Percentiles rank a stretch among this genome's conserved stretches.
Evolutionary conservation across 108 stramenopile species (phyloP).

Genomic region (Tribonema minus): DNA sequence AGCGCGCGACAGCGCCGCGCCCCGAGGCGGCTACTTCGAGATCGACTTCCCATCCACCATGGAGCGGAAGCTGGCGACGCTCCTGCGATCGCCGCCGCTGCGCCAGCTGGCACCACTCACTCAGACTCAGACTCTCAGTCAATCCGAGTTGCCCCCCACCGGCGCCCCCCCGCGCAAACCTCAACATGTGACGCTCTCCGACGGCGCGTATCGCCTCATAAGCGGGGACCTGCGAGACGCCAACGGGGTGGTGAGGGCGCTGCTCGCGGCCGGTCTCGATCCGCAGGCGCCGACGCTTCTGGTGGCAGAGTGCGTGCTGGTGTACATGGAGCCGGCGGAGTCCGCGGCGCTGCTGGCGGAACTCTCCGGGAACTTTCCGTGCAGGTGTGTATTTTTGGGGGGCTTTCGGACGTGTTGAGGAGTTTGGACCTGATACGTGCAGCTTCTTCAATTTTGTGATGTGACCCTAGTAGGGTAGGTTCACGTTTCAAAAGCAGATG

Average conservation of each 20-base stretch:
- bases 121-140: too few relatives aligned
- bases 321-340: slow-evolving; percentile 37
- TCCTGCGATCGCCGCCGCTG: too few relatives aligned
- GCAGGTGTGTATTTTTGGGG: too few relatives aligned
- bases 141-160: too few relatives aligned
- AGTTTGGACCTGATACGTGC: too few relatives aligned
- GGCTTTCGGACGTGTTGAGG: too few relatives aligned
- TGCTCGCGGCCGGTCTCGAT: slow-evolving; percentile 18
- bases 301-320: slow-evolving; percentile 49
- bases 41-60: slow-evolving; percentile 14
- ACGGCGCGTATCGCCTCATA: slow-evolving; percentile 19
- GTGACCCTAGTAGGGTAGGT: too few relatives aligned
- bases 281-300: slow-evolving; percentile 26
- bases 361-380: too few relatives aligned
- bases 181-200: too few relatives aligned
- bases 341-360: slow-evolving; percentile 22
- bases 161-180: background rate
- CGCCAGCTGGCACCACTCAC: too few relatives aligned
- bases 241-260: background rate
- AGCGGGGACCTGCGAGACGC: slow-evolving; percentile 36
- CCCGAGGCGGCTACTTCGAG: slow-evolving; percentile 15
- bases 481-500: too few relatives aligned
- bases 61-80: slow-evolving; percentile 4
- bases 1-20: background rate
- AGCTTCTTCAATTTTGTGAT: too few relatives aligned